Base-by-base conservation (phyloP, 2,329 filamentous ascomycete genomes). In the Trichoderma harzianum region DNA sequence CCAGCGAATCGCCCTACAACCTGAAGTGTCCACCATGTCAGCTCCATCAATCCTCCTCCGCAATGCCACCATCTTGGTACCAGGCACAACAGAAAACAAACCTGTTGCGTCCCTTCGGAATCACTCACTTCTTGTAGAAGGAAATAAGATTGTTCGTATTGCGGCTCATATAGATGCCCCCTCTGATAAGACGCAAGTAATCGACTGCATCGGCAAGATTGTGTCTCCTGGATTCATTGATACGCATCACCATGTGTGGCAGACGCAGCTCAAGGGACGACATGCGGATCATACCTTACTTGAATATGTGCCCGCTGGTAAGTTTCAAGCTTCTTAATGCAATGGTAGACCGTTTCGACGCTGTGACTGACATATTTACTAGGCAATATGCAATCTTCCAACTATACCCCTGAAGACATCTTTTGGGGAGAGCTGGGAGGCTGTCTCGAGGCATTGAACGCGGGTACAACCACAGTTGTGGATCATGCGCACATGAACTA, bases 201-300 rank as follows among this genome's bases (percentile, higher is more conserved):
- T 69, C 12, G 81, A 86, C 72, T 84, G 81, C 62, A 76, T 76
- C 0, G 78, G 76, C 73, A 83, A 81, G 72, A 78, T 84, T 26
- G 75, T 84, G 47, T 81, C 78, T 2, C 82, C 83, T 0, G 83
- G 83, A 2, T 84, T 84, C 74, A 77, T 84, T 61, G 82, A 84
- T 73, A 83, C 82, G 1, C 83, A 84, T 64, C 80, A 82, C 58
- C 84, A 86, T 76, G 74, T 84, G 8, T 86, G 84, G 84, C 83
- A 85, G 74, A 76, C 77, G n/a, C 75, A 76, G 47, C 74, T 79
- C 53, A 80, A 80, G 68, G 72, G 72, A 1, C 34, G 60, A 8
- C 53, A 58, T 62, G 70, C 51, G 6, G 70, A 72, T 2, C 63
- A 68, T 18, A 61, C 16, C 14, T 26, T 72, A 53, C 5, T 72